Base-by-base conservation (phyloP, 495 filamentous ascomycete species). In the Tirmania nivea region DNA sequence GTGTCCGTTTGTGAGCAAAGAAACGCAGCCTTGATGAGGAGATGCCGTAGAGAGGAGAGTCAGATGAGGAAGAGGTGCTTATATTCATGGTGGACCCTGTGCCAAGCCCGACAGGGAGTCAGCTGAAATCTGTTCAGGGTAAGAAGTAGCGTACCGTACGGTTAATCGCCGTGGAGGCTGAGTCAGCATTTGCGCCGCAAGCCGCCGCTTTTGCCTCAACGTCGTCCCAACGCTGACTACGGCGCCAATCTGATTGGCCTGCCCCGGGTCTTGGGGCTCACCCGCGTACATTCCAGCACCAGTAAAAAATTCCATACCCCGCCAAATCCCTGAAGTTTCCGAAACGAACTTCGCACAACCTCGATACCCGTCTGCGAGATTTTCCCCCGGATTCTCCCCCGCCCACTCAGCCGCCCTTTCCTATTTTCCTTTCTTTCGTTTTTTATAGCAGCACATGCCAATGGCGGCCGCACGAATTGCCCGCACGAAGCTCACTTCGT, bases 1-100 rank as follows among this genome's bases (percentile, higher is more conserved):
- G 25, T 69, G 74, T 84, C 79, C 76, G 83, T 94, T 73, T 86
- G 89, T 87, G 77, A 78, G 86, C 88, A 94, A 90, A 92, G 87
- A 96, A 93, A 90, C 85, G 86, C 86, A 84, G 88, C 86, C 76
- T 86, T 94, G 86, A 78, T 75, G 79, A 81, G 84, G 89, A 80
- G 84, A 80, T 80, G 78, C 81, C 84, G 86, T 67, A 56, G 66
- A 68, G 69, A 69, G 65, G 65, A 64, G 69, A 67, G 48, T 0
- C 14, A 19, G 17, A 45, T 3, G 1, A 4, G 39, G 14, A 14
- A 19, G 4, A 19, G 5, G 39, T 3, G 14, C 2, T 14, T 19
- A 45, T 19, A 45, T 45, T 0, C 14, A 19, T 45, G 39, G 39
- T 45, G 39, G 39, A 4, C 1, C 9, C 12, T 45, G 12, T 19